A percentile compares a stretch with the other conserved stretches of the same genome.
Conservation (phyloP, 345 rosid genomes). For the Rhodomyrtus tomentosa region DNA sequence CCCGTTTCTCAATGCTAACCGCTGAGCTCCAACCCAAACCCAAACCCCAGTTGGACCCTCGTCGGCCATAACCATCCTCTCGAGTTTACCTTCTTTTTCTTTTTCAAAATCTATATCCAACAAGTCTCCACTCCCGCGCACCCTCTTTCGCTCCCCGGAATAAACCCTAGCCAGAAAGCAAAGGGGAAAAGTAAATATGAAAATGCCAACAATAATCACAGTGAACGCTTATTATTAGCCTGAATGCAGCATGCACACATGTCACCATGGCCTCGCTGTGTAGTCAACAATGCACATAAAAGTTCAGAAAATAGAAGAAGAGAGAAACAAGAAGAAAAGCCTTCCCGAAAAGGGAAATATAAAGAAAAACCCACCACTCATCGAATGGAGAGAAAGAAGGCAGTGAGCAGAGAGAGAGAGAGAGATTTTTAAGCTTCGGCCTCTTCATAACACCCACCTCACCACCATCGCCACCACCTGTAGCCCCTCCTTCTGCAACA, state of each 20-base stretch:
- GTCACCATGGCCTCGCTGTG: slow-evolving; percentile 21
- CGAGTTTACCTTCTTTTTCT: not conserved
- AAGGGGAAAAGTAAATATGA: not conserved
- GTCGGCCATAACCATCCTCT: not conserved
- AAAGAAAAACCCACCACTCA: not conserved
- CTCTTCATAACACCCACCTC: not conserved
- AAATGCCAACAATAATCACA: not conserved
- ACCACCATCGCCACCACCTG: not conserved
- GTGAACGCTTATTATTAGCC: not conserved
- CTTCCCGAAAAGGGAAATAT: slow-evolving; percentile 2
- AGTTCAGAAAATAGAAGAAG: not conserved
- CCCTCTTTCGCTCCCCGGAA: not conserved
- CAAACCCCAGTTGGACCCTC: slow-evolving; percentile 17
- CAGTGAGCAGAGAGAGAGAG: not conserved
- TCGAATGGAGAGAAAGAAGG: not conserved
- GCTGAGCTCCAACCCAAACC: not conserved
- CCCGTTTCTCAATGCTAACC: slow-evolving; percentile 8
- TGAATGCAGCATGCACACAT: slow-evolving; percentile 52
- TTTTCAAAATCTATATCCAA: not conserved
- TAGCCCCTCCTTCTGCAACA: not conserved
- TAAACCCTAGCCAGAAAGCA: slow-evolving; percentile 14
- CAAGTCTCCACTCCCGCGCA: not conserved
- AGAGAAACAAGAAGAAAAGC: not conserved
- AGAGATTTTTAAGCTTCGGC: not conserved
- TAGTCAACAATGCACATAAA: slow-evolving; percentile 12